A percentile compares a stretch with the other conserved stretches of the same genome.
Evolutionary conservation across 1,284 basidiomycete species (phyloP).

Genomic region (Heterobasidion occidentale): DNA sequence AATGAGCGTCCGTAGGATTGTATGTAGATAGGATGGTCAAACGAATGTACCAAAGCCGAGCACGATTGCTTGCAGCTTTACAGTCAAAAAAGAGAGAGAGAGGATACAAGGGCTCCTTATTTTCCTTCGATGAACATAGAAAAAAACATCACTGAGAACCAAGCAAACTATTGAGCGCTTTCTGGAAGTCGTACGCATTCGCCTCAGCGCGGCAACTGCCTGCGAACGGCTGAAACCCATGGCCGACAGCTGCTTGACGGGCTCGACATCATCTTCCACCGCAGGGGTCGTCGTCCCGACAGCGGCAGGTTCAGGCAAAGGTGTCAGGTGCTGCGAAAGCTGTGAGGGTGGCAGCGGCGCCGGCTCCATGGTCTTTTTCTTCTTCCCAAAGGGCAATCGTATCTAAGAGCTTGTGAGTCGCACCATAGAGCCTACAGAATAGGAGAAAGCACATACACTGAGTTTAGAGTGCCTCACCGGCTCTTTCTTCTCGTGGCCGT

Average conservation of each 20-base stretch:
- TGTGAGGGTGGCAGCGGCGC: conserved; percentile 31
- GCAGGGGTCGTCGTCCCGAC: conserved; percentile 34
- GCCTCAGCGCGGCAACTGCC: conserved; percentile 67
- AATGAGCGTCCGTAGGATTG: neutral
- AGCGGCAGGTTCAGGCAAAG: conserved; percentile 33
- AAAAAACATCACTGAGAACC: conserved; percentile 9
- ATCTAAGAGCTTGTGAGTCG: conserved; percentile 30
- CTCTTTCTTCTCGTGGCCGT: conserved; percentile 45
- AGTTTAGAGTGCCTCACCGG: conserved; percentile 58
- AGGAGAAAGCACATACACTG: conserved; percentile 45
- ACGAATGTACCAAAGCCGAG: conserved; percentile 1
- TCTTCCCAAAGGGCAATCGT: conserved; percentile 69
- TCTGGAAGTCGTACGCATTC: conserved; percentile 66
- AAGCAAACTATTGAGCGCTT: conserved; percentile 66
- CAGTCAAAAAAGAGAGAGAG: neutral
- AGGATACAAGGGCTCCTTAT: neutral
- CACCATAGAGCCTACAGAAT: conserved; percentile 3
- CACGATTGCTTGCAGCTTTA: neutral
- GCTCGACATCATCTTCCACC: conserved; percentile 66
- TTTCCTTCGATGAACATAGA: too few relatives aligned
- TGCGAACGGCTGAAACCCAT: conserved; percentile 84
- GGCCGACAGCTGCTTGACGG: conserved; percentile 67
- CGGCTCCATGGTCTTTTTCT: conserved; percentile 55
- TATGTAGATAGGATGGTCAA: conserved; percentile 1
- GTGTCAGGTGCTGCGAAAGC: conserved; percentile 34